Evolutionary conservation across 495 filamentous ascomycete genomes (phyloP).

Genomic region (Gamarada debralockiae): DNA sequence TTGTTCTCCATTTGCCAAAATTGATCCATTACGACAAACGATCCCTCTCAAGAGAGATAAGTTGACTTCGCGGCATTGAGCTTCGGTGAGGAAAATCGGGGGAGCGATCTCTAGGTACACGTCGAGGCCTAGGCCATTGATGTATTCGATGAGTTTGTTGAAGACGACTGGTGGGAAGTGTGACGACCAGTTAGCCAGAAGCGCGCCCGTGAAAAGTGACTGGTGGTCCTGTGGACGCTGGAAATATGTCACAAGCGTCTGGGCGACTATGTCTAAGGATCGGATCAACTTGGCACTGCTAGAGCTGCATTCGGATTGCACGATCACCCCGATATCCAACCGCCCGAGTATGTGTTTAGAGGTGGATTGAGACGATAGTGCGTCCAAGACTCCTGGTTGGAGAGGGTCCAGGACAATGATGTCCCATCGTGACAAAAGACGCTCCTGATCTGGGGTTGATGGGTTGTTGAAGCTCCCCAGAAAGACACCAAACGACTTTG

Average conservation of each 20-base stretch:
- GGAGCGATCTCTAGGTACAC: conserved; percentile 45
- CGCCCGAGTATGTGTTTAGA: not conserved
- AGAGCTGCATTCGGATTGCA: conserved; percentile 13
- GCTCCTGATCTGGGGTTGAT: conserved; percentile 27
- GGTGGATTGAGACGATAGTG: conserved; percentile 14
- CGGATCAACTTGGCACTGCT: not conserved
- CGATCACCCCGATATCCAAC: not conserved
- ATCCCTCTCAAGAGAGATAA: conserved; percentile 32
- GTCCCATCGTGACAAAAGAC: conserved; percentile 38
- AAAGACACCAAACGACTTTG: conserved; percentile 38
- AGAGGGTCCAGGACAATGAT: conserved; percentile 37
- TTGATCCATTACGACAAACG: conserved; percentile 40
- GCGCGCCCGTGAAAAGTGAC: conserved; percentile 41
- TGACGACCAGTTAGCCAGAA: conserved; percentile 46
- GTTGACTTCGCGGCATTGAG: conserved; percentile 27
- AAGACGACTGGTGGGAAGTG: conserved; percentile 30
- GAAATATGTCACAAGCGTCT: conserved; percentile 27
- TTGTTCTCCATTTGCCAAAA: conserved; percentile 37
- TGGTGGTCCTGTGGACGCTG: conserved; percentile 30
- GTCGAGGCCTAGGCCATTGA: conserved; percentile 36
- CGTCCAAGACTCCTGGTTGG: conserved; percentile 32
- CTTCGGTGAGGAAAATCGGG: conserved; percentile 38
- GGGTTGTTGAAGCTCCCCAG: conserved; percentile 34
- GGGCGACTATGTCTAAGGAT: not conserved
- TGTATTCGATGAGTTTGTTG: conserved; percentile 31